These are phyloP conservation scores for Colletotrichum euphorbiae DNA, from an alignment of 2,329 filamentous ascomycete genomes.

Conservation along the genomic window DNA sequence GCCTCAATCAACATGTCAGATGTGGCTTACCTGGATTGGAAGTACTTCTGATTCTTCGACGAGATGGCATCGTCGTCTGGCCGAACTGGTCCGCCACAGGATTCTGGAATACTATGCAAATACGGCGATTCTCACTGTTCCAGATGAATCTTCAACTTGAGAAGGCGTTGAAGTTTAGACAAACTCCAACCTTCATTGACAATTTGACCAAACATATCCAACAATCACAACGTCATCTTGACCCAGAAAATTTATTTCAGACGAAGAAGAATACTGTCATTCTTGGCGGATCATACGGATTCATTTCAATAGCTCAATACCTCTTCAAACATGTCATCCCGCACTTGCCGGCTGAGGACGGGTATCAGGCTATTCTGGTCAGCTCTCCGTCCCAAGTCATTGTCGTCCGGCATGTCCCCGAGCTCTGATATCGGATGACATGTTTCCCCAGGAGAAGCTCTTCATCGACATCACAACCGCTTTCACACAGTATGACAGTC, in stretches of 20 bases:
- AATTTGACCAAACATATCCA: too few species aligned
- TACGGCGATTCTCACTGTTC: not conserved
- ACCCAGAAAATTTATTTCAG: too few species aligned
- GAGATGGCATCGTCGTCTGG: not conserved
- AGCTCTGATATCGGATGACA: conserved; percentile 57
- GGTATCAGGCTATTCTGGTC: conserved; percentile 57
- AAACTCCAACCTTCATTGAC: not conserved
- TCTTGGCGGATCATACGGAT: conserved; percentile 65
- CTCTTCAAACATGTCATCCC: conserved; percentile 64
- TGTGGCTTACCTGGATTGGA: too few species aligned
- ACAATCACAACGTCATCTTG: too few species aligned
- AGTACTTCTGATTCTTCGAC: too few species aligned
- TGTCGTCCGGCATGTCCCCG: conserved; percentile 59
- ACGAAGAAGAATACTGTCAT: conserved; percentile 58
- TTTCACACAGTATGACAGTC: conserved; percentile 57
- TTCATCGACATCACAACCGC: conserved; percentile 53
- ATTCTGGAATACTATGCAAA: not conserved
- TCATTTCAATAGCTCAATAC: conserved; percentile 64
- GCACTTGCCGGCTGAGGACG: conserved; percentile 47
- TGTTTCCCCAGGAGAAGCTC: conserved; percentile 58
- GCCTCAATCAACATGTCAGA: too few species aligned
- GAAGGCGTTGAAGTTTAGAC: not conserved
- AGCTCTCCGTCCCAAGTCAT: conserved; percentile 55
- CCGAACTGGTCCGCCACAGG: not conserved
- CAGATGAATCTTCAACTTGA: too few species aligned